Evolutionary conservation across 2,329 filamentous ascomycete species (phyloP).

Genomic region (Claviceps monticola): DNA sequence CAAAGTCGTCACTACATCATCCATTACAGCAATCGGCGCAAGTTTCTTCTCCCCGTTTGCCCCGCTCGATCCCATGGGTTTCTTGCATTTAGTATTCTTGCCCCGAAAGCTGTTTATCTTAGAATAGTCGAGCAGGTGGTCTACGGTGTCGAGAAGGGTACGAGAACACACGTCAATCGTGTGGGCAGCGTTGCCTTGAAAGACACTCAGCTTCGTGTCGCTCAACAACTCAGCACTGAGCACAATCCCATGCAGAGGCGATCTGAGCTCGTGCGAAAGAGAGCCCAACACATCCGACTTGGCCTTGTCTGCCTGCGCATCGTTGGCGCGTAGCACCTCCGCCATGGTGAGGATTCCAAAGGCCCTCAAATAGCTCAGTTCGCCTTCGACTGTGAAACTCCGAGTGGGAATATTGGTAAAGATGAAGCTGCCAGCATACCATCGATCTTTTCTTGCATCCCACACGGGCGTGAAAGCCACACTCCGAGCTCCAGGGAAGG

Average conservation of each 20-base stretch:
- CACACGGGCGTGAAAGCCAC: slow-evolving; percentile 34
- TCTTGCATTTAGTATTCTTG: background rate
- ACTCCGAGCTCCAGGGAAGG: slow-evolving; percentile 30
- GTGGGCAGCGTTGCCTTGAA: slow-evolving; percentile 31
- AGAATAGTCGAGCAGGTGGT: slow-evolving; percentile 39
- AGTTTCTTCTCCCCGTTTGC: background rate
- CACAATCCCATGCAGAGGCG: slow-evolving; percentile 46
- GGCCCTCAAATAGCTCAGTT: slow-evolving; percentile 35
- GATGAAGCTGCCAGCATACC: slow-evolving; percentile 35
- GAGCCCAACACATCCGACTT: slow-evolving; percentile 46
- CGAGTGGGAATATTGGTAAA: slow-evolving; percentile 31
- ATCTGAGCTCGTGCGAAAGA: slow-evolving; percentile 47
- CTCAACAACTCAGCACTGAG: slow-evolving; percentile 38
- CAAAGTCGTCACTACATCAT: background rate
- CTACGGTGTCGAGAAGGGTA: slow-evolving; percentile 38
- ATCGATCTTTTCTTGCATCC: slow-evolving; percentile 30
- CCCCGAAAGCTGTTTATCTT: slow-evolving; percentile 33
- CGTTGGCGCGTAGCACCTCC: slow-evolving; percentile 35
- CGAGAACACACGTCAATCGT: slow-evolving; percentile 37
- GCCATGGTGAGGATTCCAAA: slow-evolving; percentile 42
- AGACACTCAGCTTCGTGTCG: slow-evolving; percentile 32
- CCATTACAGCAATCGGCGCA: background rate
- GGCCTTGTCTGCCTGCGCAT: slow-evolving; percentile 25
- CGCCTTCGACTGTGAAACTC: slow-evolving; percentile 29
- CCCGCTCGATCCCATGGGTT: background rate